These are phyloP conservation scores for Ottelia alismoides DNA, from an alignment of 106 monocot species.

Conservation along the genomic window DNA sequence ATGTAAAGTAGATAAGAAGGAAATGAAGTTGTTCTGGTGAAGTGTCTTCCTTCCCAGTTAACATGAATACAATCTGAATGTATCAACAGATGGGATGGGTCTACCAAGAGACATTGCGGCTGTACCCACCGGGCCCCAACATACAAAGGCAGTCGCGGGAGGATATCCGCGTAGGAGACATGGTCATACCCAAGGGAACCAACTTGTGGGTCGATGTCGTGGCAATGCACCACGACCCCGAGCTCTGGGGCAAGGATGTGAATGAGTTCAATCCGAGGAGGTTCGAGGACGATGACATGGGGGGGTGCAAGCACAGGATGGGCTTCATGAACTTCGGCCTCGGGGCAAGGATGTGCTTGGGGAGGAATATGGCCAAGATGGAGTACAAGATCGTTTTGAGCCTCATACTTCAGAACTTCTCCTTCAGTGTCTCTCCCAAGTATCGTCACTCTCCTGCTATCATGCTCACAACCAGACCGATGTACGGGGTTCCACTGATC, in stretches of 20 bases:
- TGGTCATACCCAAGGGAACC: conserved; percentile 52
- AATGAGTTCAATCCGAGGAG: conserved; percentile 67
- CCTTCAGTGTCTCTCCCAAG: conserved; percentile 19
- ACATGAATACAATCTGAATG: neutral
- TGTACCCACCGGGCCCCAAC: conserved; percentile 62
- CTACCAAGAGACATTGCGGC: conserved; percentile 41
- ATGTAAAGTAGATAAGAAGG: no score
- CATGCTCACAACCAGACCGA: conserved; percentile 49
- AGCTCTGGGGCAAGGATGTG: conserved; percentile 66
- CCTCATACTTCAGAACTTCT: conserved; percentile 40
- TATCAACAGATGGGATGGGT: conserved; percentile 65
- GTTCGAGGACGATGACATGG: conserved; percentile 26
- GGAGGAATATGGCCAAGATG: conserved; percentile 39
- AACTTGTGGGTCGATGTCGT: conserved; percentile 71
- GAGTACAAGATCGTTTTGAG: conserved; percentile 63
- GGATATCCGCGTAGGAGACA: conserved; percentile 26
- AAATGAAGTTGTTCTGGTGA: neutral
- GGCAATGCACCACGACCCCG: conserved; percentile 59
- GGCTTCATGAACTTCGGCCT: conserved; percentile 71
- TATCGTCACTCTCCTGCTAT: conserved; percentile 41
- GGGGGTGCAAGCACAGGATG: conserved; percentile 65
- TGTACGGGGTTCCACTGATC: conserved; percentile 27
- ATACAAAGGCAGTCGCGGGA: conserved; percentile 49
- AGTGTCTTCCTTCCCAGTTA: no score
- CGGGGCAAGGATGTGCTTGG: conserved; percentile 57